These are phyloP conservation scores for Porcisia deanei DNA, from an alignment of 208 protist species.

Conservation along the genomic window DNA sequence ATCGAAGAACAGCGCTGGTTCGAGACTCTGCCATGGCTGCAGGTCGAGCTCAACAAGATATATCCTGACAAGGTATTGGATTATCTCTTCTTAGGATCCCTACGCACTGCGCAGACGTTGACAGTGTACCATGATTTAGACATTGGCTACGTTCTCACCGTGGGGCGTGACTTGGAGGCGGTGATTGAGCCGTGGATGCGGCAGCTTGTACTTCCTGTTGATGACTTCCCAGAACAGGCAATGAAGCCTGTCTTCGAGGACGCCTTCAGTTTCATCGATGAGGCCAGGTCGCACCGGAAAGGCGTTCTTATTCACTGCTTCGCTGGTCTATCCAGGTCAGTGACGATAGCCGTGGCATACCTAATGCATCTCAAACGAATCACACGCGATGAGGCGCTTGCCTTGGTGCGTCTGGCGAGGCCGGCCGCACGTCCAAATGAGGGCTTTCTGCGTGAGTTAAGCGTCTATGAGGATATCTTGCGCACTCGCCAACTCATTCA, in stretches of 20 bases:
- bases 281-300: slow-evolving; percentile 51
- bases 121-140: slow-evolving; percentile 82
- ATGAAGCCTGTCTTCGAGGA: slow-evolving; percentile 61
- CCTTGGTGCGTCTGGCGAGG: slow-evolving; percentile 57
- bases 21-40: slow-evolving; percentile 54
- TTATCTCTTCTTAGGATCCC: slow-evolving; percentile 82
- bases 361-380: slow-evolving; percentile 74
- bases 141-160: slow-evolving; percentile 82
- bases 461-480: slow-evolving; percentile 40
- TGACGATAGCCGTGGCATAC: slow-evolving; percentile 82
- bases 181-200: slow-evolving; percentile 72
- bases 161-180: slow-evolving; percentile 68
- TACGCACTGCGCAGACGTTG: slow-evolving; percentile 82
- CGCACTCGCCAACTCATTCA: background rate
- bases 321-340: slow-evolving; percentile 88
- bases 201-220: slow-evolving; percentile 68
- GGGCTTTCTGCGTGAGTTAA: slow-evolving; percentile 68
- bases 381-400: slow-evolving; percentile 65
- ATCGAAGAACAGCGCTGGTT: slow-evolving; percentile 57
- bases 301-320: slow-evolving; percentile 91
- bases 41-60: slow-evolving; percentile 83
- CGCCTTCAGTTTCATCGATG: slow-evolving; percentile 83
- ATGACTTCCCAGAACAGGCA: slow-evolving; percentile 81
- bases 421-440: slow-evolving; percentile 82
- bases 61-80: slow-evolving; percentile 90